These are phyloP conservation scores for Fulvia fulva DNA, from an alignment of 2,329 filamentous ascomycete genomes.

Conservation along the genomic window DNA sequence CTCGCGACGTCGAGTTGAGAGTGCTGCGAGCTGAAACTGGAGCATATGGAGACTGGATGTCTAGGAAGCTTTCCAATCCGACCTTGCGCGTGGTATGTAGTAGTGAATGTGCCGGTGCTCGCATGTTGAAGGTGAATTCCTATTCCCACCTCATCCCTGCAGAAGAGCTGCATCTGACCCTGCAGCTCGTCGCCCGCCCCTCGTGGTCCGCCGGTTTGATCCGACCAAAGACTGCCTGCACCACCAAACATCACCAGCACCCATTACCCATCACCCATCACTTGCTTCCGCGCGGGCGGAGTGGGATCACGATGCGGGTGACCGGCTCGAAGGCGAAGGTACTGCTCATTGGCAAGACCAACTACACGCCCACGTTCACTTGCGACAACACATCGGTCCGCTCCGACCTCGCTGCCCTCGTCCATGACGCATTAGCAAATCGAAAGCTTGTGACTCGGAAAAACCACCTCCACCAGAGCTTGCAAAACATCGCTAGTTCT, in stretches of 20 bases:
- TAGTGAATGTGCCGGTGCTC: too few relatives aligned
- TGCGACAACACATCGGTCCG: neutral
- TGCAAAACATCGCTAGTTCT: constrained; percentile 3
- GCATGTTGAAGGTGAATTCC: too few relatives aligned
- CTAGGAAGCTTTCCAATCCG: too few relatives aligned
- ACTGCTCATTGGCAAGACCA: neutral
- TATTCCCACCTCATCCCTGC: too few relatives aligned
- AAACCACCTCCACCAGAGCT: constrained; percentile 3
- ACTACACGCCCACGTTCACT: neutral
- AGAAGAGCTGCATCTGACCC: too few relatives aligned
- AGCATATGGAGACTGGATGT: too few relatives aligned
- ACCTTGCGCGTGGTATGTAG: too few relatives aligned
- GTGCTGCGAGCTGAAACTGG: too few relatives aligned
- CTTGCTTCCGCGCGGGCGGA: neutral
- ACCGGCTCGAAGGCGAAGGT: neutral
- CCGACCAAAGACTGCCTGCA: neutral
- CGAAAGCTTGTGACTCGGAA: neutral
- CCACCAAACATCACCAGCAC: neutral
- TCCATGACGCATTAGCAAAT: neutral
- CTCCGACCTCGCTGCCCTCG: neutral
- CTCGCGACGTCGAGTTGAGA: too few relatives aligned
- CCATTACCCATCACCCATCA: neutral
- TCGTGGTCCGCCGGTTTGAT: neutral
- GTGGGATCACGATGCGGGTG: neutral
- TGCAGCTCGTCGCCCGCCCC: too few relatives aligned